Percentiles rank a stretch among this genome's conserved stretches.
Conservation (phyloP, 169 alveolate genomes). For the Plasmodium vivax region DNA sequence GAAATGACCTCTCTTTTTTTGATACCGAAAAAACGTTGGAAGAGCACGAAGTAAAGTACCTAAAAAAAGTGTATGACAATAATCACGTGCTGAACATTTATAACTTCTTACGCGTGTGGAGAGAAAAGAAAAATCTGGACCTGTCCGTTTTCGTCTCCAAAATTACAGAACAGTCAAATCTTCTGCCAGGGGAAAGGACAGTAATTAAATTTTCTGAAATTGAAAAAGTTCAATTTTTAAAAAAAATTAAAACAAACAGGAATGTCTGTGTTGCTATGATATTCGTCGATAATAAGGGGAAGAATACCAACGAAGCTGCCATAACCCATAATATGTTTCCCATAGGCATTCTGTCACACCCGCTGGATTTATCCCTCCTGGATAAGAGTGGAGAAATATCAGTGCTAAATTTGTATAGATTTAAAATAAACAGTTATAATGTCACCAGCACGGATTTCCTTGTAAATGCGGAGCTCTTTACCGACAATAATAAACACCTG, state of each 20-base stretch:
- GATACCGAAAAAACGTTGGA: constrained; percentile 61
- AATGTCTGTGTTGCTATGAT: constrained; percentile 73
- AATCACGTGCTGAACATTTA: constrained; percentile 58
- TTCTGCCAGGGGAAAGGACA: constrained; percentile 64
- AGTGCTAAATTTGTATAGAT: constrained; percentile 62
- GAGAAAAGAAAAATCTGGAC: constrained; percentile 50
- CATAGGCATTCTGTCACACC: constrained; percentile 52
- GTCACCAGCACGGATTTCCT: constrained; percentile 32
- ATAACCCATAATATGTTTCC: constrained; percentile 64
- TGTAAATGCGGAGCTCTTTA: constrained; percentile 42
- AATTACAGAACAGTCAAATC: constrained; percentile 54
- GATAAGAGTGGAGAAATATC: constrained; percentile 71
- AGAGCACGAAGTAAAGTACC: constrained; percentile 42
- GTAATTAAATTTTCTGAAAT: constrained; percentile 65
- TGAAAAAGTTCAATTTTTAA: constrained; percentile 59
- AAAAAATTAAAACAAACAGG: constrained; percentile 52
- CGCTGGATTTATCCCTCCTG: constrained; percentile 46
- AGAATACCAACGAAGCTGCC: constrained; percentile 14
- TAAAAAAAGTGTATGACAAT: constrained; percentile 54
- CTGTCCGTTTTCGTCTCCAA: constrained; percentile 65
- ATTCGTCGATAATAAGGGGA: constrained; percentile 49
- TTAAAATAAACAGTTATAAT: constrained; percentile 57
- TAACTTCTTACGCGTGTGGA: constrained; percentile 63
- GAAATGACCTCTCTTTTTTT: constrained; percentile 59
- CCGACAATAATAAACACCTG: constrained; percentile 25